phyloP scores from a whole-genome alignment of 225 moss, liverwort and hornwort genomes.

The Straminergon stramineum region DNA sequence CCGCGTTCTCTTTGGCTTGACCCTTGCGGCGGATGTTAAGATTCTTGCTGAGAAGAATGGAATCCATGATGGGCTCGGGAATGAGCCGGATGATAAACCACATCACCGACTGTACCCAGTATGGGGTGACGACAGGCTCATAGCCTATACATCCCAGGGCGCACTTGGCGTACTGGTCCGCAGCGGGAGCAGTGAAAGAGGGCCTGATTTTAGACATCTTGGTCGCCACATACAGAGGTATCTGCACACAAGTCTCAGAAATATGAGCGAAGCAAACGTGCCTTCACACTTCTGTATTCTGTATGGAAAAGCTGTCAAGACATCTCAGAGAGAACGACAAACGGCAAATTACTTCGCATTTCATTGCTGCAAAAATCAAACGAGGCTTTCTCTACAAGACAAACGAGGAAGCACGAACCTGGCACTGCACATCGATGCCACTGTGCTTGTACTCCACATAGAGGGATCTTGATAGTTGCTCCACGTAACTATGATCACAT shows the following conservation, averaged over 20 bases:
- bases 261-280: neutral
- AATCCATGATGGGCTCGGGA: constrained; percentile 60
- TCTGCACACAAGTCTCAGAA: constrained; percentile 14
- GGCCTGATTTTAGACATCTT: constrained; percentile 60
- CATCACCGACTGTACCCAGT: constrained; percentile 66
- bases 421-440: constrained; percentile 72
- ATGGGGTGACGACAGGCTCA: constrained; percentile 47
- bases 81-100: constrained; percentile 54
- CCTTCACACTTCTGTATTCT: neutral
- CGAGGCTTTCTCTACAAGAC: neutral
- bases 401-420: constrained; percentile 14
- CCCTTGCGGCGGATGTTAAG: constrained; percentile 52
- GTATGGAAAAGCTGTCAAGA: neutral
- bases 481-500: constrained; percentile 35
- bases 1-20: constrained; percentile 39
- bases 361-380: neutral
- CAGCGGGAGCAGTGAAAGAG: constrained; percentile 37
- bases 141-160: constrained; percentile 42
- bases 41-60: constrained; percentile 38
- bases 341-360: neutral
- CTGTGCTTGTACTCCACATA: constrained; percentile 74
- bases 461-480: constrained; percentile 55
- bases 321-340: neutral
- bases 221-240: constrained; percentile 61
- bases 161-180: constrained; percentile 34